Base-by-base conservation (phyloP, 179 eudicot species). In the Beta corolliflora region DNA sequence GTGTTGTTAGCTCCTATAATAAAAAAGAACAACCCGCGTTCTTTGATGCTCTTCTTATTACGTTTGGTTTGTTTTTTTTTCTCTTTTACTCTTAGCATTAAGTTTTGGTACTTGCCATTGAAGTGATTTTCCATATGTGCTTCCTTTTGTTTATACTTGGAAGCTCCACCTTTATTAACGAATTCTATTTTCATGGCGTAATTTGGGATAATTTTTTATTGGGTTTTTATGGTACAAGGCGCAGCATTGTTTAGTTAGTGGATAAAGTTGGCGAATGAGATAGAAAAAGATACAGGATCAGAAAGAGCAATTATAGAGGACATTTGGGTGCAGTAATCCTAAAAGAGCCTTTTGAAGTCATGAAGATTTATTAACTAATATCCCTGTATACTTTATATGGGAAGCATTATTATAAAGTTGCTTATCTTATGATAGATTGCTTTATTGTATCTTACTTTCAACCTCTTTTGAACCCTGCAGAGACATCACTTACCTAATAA, bases 71-170 rank as follows among this genome's bases (percentile, higher is more conserved):
- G n/a, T n/a, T n/a, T n/a, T n/a, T n/a, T n/a, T n/a, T n/a, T n/a
- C n/a, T n/a, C n/a, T n/a, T n/a, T n/a, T n/a, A 45, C 64, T 71
- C 73, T 14, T 69, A 58, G 48, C 58, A 75, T 75, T 8, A 67
- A 36, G n/a, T n/a, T n/a, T n/a, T n/a, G n/a, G n/a, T n/a, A n/a
- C n/a, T n/a, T n/a, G n/a, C n/a, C n/a, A n/a, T n/a, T n/a, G n/a
- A n/a, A n/a, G n/a, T n/a, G n/a, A n/a, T n/a, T n/a, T n/a, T 60
- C 56, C n/a, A 29, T 54, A 61, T 79, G 31, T 19, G 54, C 45
- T 36, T 79, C 69, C 68, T 78, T 82, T 36, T n/a, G n/a, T n/a
- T n/a, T n/a, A n/a, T n/a, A 54, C 63, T 48, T 61, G 77, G 54
- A 29, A 81, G 29, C 29, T 59, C 19, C 36, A 41, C 79, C n/a